phyloP scores from a whole-genome alignment of 2,329 filamentous ascomycete species.

The Apiospora aurea region DNA sequence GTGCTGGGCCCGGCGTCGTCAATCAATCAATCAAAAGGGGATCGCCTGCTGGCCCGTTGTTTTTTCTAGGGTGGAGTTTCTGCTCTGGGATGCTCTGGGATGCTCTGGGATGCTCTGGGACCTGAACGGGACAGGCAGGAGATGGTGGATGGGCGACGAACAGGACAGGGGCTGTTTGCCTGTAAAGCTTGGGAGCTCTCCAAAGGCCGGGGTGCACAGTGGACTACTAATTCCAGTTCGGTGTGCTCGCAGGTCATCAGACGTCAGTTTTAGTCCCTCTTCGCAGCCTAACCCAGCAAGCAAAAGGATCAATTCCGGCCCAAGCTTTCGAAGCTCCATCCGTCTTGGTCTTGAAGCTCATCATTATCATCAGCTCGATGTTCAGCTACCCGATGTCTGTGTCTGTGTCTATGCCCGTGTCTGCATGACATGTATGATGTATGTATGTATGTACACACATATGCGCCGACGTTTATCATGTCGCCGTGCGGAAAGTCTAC shows the following conservation, averaged over 20 bases:
- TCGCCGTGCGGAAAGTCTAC: background rate
- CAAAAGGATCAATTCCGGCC: background rate
- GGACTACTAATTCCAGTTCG: slow-evolving; percentile 7
- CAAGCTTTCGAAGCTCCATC: background rate
- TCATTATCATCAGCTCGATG: background rate
- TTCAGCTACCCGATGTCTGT: background rate
- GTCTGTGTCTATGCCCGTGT: background rate
- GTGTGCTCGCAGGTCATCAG: slow-evolving; percentile 19
- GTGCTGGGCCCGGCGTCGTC: slow-evolving; percentile 3
- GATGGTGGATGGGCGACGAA: background rate
- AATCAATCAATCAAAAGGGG: slow-evolving; percentile 16
- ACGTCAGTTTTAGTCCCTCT: slow-evolving; percentile 15
- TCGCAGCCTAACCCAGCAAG: background rate
- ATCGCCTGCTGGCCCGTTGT: slow-evolving; percentile 13
- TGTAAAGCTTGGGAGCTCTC: background rate
- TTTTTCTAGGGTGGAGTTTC: slow-evolving; percentile 2
- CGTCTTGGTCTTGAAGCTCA: too few relatives aligned
- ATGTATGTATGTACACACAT: background rate
- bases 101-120: background rate
- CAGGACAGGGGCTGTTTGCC: slow-evolving; percentile 10
- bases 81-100: background rate
- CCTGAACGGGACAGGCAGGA: background rate
- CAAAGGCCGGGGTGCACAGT: background rate
- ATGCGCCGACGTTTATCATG: background rate
- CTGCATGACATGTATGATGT: background rate